Conservation (phyloP, 371 early-diverging fungal genomes). For the Lichtheimia hyalospora region DNA sequence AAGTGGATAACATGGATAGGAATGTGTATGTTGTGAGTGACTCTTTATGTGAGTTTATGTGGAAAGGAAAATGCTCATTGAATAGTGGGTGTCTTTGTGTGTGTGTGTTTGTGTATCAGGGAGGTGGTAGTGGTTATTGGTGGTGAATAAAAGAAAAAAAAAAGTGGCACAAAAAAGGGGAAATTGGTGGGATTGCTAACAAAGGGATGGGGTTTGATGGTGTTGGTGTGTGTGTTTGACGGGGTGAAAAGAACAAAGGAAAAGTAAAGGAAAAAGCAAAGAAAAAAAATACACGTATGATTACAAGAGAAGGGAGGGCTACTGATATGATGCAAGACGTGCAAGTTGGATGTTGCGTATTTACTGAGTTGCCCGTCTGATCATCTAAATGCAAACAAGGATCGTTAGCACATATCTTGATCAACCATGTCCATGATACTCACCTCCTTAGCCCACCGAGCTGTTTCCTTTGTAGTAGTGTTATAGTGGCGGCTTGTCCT, state of each 20-base stretch:
- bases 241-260: neutral
- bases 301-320: slow-evolving; percentile 9
- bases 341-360: neutral
- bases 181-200: neutral
- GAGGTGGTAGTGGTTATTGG: neutral
- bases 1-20: neutral
- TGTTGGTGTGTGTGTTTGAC: slow-evolving; percentile 5
- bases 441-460: slow-evolving; percentile 81
- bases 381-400: slow-evolving; percentile 6
- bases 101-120: neutral
- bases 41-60: slow-evolving; percentile 1
- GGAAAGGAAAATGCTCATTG: slow-evolving; percentile 10
- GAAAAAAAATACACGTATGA: slow-evolving; percentile 12
- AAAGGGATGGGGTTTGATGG: neutral
- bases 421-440: neutral
- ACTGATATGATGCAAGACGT: neutral
- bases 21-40: neutral
- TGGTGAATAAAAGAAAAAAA: neutral
- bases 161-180: neutral
- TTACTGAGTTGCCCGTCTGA: slow-evolving; percentile 18
- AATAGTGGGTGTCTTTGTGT: slow-evolving; percentile 1
- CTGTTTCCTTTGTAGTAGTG: slow-evolving; percentile 68
- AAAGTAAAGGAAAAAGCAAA: slow-evolving; percentile 8
- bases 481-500: slow-evolving; percentile 65
- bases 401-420: no score